Conservation (phyloP, 2,329 filamentous ascomycete species). For the Alternaria solani region DNA sequence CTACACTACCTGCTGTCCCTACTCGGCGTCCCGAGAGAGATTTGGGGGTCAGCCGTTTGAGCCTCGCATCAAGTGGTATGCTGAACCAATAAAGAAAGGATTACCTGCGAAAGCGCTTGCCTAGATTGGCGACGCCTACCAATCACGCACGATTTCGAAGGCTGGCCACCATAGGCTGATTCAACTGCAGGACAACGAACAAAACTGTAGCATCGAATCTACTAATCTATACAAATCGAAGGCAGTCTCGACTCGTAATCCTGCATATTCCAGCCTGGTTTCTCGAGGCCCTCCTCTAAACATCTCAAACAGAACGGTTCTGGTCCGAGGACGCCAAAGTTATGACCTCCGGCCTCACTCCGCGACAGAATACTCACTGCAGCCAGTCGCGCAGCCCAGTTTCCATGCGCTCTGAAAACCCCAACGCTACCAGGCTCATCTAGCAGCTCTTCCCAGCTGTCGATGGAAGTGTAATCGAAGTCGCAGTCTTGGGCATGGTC, state of each 20-base stretch:
- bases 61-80: too few relatives aligned
- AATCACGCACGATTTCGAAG: too few relatives aligned
- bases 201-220: too few relatives aligned
- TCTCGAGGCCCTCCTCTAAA: background rate
- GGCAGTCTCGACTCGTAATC: constrained; percentile 3
- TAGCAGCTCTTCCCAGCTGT: background rate
- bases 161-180: too few relatives aligned
- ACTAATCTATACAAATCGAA: background rate
- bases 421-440: background rate
- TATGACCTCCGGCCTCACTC: background rate
- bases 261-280: background rate
- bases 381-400: background rate
- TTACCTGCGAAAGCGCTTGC: too few relatives aligned
- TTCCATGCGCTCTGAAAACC: background rate
- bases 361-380: background rate
- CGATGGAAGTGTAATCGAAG: background rate
- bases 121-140: too few relatives aligned
- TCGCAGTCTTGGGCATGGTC: background rate
- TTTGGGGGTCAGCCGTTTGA: too few relatives aligned
- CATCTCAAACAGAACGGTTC: constrained; percentile 1
- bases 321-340: constrained; percentile 3
- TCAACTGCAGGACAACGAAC: too few relatives aligned
- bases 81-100: too few relatives aligned
- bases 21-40: too few relatives aligned
- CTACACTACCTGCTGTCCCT: too few relatives aligned